A percentile compares a stretch with the other conserved stretches of the same genome.
Conservation (phyloP, 2,329 filamentous ascomycete genomes). For the Sphaerulina populicola region DNA sequence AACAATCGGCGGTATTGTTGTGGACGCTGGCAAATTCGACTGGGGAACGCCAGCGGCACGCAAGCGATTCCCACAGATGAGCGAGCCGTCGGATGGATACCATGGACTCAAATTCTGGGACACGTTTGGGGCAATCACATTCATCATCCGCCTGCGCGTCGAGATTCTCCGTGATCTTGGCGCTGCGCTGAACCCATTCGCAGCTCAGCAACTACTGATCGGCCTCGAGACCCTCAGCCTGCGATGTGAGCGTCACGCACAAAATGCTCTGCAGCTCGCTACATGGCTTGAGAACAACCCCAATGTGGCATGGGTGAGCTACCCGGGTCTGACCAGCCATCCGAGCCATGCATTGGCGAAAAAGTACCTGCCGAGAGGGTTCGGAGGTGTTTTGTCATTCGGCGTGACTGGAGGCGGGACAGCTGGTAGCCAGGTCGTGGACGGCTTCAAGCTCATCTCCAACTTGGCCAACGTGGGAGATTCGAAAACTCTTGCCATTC, state of each 20-base stretch:
- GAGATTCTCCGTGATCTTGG: constrained; percentile 87
- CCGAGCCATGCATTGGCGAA: constrained; percentile 70
- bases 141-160: constrained; percentile 75
- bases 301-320: constrained; percentile 87
- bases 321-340: constrained; percentile 79
- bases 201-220: constrained; percentile 80
- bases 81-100: constrained; percentile 79
- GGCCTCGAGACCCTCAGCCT: constrained; percentile 85
- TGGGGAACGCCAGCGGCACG: constrained; percentile 66
- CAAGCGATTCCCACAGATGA: constrained; percentile 79
- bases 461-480: constrained; percentile 96
- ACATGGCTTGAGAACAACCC: constrained; percentile 74
- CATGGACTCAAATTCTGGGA: constrained; percentile 93
- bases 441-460: constrained; percentile 88
- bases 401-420: constrained; percentile 80
- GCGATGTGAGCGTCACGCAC: constrained; percentile 75
- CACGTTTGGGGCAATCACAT: constrained; percentile 74
- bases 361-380: constrained; percentile 77
- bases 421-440: constrained; percentile 82
- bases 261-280: constrained; percentile 73
- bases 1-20: constrained; percentile 75
- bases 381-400: constrained; percentile 84
- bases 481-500: constrained; percentile 87
- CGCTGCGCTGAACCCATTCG: constrained; percentile 76
- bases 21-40: constrained; percentile 87